These are phyloP conservation scores for Stagonosporopsis chrysanthemi DNA, from an alignment of 2,329 filamentous ascomycete species.

Conservation along the genomic window DNA sequence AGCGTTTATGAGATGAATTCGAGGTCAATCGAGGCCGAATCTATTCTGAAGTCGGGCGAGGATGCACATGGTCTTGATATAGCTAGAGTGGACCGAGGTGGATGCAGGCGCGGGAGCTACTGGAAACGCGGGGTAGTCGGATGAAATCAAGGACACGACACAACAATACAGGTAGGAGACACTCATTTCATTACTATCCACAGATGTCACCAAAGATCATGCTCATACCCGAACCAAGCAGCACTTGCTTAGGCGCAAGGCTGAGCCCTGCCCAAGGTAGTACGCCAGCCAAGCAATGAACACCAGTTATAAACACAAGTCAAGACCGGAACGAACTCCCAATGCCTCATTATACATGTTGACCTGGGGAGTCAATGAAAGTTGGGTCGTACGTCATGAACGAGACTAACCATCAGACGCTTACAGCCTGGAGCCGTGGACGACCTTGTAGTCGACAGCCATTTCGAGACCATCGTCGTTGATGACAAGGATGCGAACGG, in stretches of 20 bases:
- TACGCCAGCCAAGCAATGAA: constrained; percentile 35
- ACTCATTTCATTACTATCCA: constrained; percentile 50
- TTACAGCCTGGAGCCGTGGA: constrained; percentile 78
- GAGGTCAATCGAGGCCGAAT: too few relatives aligned
- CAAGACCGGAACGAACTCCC: constrained; percentile 46
- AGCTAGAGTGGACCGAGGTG: background rate
- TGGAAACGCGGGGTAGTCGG: constrained; percentile 29
- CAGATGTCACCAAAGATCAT: constrained; percentile 42
- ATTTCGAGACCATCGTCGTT: constrained; percentile 92
- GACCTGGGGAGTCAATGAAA: constrained; percentile 13
- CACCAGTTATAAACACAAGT: constrained; percentile 51
- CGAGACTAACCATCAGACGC: constrained; percentile 40
- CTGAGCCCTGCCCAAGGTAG: constrained; percentile 26
- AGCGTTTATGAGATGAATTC: too few relatives aligned
- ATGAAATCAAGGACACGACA: background rate
- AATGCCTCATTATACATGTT: constrained; percentile 41
- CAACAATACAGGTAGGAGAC: constrained; percentile 17
- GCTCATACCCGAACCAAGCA: constrained; percentile 33
- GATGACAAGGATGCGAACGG: constrained; percentile 94
- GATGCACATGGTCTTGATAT: background rate
- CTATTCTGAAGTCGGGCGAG: too few relatives aligned
- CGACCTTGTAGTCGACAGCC: constrained; percentile 98
- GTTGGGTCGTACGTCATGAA: background rate
- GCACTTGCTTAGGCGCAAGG: constrained; percentile 26
- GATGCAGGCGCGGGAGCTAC: constrained; percentile 13